Evolutionary conservation across 192 early-diverging fungal species (phyloP).

Genomic region (Haplosporangium gracile): DNA sequence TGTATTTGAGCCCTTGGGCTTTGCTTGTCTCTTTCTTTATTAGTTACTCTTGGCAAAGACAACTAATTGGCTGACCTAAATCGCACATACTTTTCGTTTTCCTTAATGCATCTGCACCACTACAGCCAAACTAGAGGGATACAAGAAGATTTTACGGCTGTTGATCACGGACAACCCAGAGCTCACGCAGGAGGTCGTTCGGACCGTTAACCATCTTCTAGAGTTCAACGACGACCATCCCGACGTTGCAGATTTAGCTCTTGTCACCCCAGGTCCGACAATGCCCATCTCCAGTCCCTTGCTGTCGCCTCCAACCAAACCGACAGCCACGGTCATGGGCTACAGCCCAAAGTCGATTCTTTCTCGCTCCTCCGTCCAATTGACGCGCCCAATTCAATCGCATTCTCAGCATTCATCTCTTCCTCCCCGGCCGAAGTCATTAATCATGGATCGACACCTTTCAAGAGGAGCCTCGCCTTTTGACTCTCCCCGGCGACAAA

Average conservation of each 20-base stretch:
- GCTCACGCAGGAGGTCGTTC: constrained; percentile 52
- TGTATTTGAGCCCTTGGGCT: background rate
- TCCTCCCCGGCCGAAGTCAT: constrained; percentile 48
- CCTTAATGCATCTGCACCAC: background rate
- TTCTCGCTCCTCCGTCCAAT: constrained; percentile 46
- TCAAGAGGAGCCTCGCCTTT: constrained; percentile 36
- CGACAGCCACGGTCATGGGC: constrained; percentile 3
- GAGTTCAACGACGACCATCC: constrained; percentile 47
- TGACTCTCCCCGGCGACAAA: constrained; percentile 26
- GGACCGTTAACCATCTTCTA: constrained; percentile 54
- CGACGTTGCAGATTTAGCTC: constrained; percentile 22
- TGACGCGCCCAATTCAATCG: constrained; percentile 13
- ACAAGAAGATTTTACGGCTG: constrained; percentile 56
- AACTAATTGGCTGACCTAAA: background rate
- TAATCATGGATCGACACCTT: constrained; percentile 39
- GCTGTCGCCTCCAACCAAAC: background rate
- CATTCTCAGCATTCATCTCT: constrained; percentile 24
- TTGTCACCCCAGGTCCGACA: constrained; percentile 26
- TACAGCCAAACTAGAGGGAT: constrained; percentile 49
- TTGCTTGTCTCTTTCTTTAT: background rate
- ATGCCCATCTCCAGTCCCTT: constrained; percentile 15
- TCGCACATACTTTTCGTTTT: background rate
- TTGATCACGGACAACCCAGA: constrained; percentile 46
- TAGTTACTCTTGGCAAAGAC: background rate
- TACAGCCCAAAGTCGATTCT: constrained; percentile 35